phyloP scores from a whole-genome alignment of 2,329 filamentous ascomycete genomes.

The Xylaria sp. region DNA sequence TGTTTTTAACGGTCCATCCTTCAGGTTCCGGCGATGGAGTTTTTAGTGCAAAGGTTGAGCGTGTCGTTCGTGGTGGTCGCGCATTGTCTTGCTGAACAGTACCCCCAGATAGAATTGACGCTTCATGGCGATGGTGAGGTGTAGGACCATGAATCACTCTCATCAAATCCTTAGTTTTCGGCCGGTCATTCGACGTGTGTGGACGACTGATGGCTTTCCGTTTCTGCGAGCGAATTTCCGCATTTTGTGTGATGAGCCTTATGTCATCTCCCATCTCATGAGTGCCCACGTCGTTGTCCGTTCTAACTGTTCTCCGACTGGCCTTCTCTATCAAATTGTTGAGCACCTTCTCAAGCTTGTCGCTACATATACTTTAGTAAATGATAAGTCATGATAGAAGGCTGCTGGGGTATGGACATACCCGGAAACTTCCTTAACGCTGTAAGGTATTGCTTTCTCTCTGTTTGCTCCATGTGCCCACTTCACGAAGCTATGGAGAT shows the following conservation, averaged over 20 bases:
- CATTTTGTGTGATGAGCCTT: constrained; percentile 31
- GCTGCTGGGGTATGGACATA: not conserved
- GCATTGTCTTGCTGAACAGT: not conserved
- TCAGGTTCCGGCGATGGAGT: constrained; percentile 27
- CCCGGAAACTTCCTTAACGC: not conserved
- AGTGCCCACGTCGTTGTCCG: constrained; percentile 3
- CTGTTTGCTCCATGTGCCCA: constrained; percentile 25
- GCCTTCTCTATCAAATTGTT: constrained; percentile 15
- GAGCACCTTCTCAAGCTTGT: constrained; percentile 21
- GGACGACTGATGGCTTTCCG: not conserved
- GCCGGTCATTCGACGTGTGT: not conserved
- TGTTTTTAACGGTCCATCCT: constrained; percentile 55
- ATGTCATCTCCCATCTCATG: constrained; percentile 25
- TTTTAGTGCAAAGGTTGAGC: constrained; percentile 20
- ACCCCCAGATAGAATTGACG: constrained; percentile 7
- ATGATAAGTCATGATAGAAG: not conserved
- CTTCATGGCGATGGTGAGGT: constrained; percentile 1
- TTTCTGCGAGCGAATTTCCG: constrained; percentile 3
- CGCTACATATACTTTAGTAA: constrained; percentile 16
- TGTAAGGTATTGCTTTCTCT: not conserved
- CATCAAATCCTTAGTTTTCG: constrained; percentile 31
- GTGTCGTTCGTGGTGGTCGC: constrained; percentile 24
- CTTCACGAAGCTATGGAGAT: constrained; percentile 21
- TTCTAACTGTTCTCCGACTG: constrained; percentile 1
- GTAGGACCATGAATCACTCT: constrained; percentile 1